Base-by-base conservation (phyloP, 495 filamentous ascomycete genomes). In the Xylaria flabelliformis region DNA sequence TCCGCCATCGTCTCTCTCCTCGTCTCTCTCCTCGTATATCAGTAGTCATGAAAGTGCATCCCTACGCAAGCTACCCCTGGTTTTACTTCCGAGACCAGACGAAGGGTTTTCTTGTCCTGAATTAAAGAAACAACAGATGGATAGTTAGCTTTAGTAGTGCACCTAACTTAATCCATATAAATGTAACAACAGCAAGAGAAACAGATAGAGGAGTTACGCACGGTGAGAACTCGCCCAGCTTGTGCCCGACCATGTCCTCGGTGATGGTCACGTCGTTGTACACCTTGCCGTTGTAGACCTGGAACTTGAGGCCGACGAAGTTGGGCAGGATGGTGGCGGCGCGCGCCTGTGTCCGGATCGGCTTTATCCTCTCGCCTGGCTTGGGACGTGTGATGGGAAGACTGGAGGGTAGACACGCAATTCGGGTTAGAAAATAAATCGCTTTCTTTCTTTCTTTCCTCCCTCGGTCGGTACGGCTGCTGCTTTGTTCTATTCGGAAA, bases 211-310 rank as follows among this genome's bases (percentile, higher is more conserved):
- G 13, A 1, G 34, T 0, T 1, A 91, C 95, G 81, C 89, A 97
- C 94, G 88, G 77, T 73, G 94, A 89, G 82, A 97, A 99, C 85
- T 98, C 97, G 72, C 96, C 96, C 77, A 99, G 85, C 83, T 98
- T 99, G 81, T 97, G 91, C 53, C 97, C 96, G 19, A 99, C 97
- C 97, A 99, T 98, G 79, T 98, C 94, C 82, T 98, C 95, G 51
- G 94, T 97, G 71, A 99, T 91, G 59, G 86, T 85, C 41, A 98
- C 85, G 80, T 98, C 97, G 72, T 92, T 80, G 79, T 99, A 99
- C 1, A 87, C 89, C 88, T 97, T 98, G 74, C 96, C 96, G 81
- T 98, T 98, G 79, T 99, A 92, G 26, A 99, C 89, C 77, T 95
- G 92, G 82, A 98, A 99, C 77, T 89, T 91, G 74, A 97, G 84